Evolutionary conservation across 305 asterid species (phyloP).

Genomic region (Salvia sclarea): DNA sequence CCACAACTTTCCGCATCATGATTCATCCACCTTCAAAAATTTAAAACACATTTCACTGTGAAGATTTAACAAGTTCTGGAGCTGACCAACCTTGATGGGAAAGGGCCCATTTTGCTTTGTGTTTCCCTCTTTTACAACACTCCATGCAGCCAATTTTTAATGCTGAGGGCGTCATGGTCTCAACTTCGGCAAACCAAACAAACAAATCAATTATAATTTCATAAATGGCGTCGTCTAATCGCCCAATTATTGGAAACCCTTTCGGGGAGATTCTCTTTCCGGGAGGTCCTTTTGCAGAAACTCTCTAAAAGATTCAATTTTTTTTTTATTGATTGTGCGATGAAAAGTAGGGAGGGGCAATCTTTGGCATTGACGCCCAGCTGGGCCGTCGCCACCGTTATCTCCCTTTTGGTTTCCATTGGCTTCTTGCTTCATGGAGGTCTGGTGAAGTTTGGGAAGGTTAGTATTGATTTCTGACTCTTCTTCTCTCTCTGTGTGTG

Average conservation of each 20-base stretch:
- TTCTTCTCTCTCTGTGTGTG: not conserved
- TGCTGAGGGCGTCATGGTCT: conserved; percentile 32
- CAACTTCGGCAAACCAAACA: conserved; percentile 25
- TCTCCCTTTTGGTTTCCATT: conserved; percentile 52
- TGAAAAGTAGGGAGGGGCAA: conserved; percentile 46
- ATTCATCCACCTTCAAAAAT: not conserved
- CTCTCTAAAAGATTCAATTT: not conserved
- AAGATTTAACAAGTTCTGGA: not conserved
- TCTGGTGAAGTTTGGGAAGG: conserved; percentile 68
- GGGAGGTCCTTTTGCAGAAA: not conserved
- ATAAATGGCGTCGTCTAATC: conserved; percentile 24
- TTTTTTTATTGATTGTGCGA: conserved; percentile 1
- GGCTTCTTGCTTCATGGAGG: conserved; percentile 69
- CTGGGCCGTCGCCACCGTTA: conserved; percentile 83
- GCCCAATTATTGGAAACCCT: conserved; percentile 4
- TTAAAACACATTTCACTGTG: not conserved
- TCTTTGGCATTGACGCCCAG: conserved; percentile 82
- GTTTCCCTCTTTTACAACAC: conserved; percentile 41
- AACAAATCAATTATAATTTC: conserved; percentile 25
- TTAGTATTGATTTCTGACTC: not conserved
- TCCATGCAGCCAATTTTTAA: conserved; percentile 47
- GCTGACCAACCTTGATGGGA: not conserved
- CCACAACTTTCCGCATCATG: not conserved
- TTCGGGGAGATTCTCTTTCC: not conserved
- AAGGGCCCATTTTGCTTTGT: conserved; percentile 49